Percentiles rank a stretch among this genome's conserved stretches.
Conservation (phyloP, 2,329 filamentous ascomycete genomes). For the Aspergillus ustus region DNA sequence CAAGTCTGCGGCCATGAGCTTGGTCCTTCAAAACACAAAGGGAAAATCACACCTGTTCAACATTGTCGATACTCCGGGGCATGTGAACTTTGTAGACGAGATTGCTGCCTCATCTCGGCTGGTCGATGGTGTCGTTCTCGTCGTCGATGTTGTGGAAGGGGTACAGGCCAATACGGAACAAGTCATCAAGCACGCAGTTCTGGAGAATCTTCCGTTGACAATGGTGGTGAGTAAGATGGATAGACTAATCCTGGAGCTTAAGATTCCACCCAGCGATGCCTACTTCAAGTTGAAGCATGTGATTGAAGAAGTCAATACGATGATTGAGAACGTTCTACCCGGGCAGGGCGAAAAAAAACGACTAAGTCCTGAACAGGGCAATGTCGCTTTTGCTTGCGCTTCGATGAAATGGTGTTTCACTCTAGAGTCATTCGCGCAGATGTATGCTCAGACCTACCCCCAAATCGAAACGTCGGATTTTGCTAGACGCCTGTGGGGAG, state of each 20-base stretch:
- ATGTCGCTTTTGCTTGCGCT: constrained; percentile 94
- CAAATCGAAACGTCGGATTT: constrained; percentile 84
- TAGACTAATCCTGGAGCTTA: constrained; percentile 88
- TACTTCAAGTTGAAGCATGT: constrained; percentile 99
- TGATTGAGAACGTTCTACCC: constrained; percentile 86
- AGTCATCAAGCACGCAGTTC: constrained; percentile 92
- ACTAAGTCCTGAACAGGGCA: constrained; percentile 93
- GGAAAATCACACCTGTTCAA: constrained; percentile 96
- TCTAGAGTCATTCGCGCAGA: constrained; percentile 88
- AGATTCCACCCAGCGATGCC: constrained; percentile 89
- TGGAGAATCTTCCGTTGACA: constrained; percentile 86
- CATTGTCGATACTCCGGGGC: constrained; percentile 92
- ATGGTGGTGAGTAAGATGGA: constrained; percentile 98
- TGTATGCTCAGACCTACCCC: constrained; percentile 90
- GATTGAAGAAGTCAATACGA: constrained; percentile 96
- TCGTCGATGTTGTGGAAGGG: constrained; percentile 97
- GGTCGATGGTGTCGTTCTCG: constrained; percentile 87
- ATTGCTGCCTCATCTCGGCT: constrained; percentile 85
- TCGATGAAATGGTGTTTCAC: constrained; percentile 98
- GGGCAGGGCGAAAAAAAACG: constrained; percentile 78
- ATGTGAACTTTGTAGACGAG: constrained; percentile 98
- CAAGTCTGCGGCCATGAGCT: constrained; percentile 91
- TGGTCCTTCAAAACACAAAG: constrained; percentile 84
- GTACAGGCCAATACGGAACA: constrained; percentile 98
- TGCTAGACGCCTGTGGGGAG: constrained; percentile 85